Evolutionary conservation across 306 rosid species (phyloP).

Genomic region (Prunus fruticosa): DNA sequence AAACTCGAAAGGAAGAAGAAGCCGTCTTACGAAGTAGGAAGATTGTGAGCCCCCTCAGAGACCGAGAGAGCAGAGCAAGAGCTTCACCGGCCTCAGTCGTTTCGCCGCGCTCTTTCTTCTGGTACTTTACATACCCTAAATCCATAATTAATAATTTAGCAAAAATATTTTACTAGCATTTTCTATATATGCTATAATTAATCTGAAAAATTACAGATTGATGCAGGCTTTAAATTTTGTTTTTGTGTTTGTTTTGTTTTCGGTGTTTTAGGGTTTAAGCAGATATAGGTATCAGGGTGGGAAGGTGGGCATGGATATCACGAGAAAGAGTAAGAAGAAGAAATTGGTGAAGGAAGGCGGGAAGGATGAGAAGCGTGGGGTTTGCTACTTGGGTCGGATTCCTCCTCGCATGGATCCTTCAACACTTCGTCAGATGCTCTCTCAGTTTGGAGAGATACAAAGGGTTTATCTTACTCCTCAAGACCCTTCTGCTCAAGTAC

Average conservation of each 20-base stretch:
- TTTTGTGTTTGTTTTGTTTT: not conserved
- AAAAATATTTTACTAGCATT: not conserved
- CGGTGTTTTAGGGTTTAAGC: not conserved
- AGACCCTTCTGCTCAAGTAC: constrained; percentile 45
- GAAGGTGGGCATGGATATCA: not conserved
- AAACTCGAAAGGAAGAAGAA: not conserved
- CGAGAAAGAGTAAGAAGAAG: constrained; percentile 5
- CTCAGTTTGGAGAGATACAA: constrained; percentile 65
- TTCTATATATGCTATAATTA: not conserved
- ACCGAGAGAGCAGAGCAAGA: not conserved
- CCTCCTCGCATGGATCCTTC: constrained; percentile 84
- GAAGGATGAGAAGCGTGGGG: constrained; percentile 55
- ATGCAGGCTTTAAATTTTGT: not conserved
- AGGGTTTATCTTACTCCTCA: constrained; percentile 70
- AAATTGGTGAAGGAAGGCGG: constrained; percentile 36
- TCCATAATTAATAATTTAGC: not conserved
- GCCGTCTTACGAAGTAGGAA: not conserved
- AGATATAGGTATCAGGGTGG: not conserved
- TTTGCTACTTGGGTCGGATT: constrained; percentile 77
- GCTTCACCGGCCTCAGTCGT: not conserved
- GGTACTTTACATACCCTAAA: not conserved
- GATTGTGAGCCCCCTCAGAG: not conserved
- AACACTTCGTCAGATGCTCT: constrained; percentile 66
- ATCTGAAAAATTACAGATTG: not conserved
- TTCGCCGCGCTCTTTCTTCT: not conserved